Base-by-base conservation (phyloP, 495 filamentous ascomycete genomes). In the Aspergillus steynii region DNA sequence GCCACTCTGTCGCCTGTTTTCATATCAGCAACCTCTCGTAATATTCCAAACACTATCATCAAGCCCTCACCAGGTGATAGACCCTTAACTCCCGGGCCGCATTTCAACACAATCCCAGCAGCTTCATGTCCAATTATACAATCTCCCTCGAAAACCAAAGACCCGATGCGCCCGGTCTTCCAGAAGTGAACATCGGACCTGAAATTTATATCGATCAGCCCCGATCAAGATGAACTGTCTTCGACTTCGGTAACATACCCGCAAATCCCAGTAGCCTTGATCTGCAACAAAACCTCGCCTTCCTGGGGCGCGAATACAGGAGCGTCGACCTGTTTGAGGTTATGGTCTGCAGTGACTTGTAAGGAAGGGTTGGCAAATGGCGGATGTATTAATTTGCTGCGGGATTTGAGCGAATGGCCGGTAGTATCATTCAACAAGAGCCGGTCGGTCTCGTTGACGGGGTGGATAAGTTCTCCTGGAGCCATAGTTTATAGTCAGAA, bases 121-220 rank as follows among this genome's bases (percentile, higher is more conserved):
- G 88, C 86, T 74, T 93, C 90, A 67, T 93, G 90, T 20, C 90
- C 90, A n/a, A 92, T 84, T n/a, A 84, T 87, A 29, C 91, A 76
- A n/a, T 90, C 89, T 45, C 82, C 80, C 52, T 82, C 83, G 59
- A 88, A 85, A 37, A 88, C 82, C 58, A 92, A 81, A 58, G 87
- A 84, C 27, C 90, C 90, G 63, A 91, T 92, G 65, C 88, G 86
- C 59, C 88, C 90, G 56, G 90, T 86, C 62, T 89, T 89, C 80
- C 89, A 27, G 46, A 58, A 93, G 61, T 88, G 87, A 34, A 92
- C 79, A 71, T 93, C 90, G 0, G 88, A 91, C 27, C 31, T 34
- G 31, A 34, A 9, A 7, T 4, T 7, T 9, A 34, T 7, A 34
- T 34, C 31, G 5, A 34, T 34, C 9, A 34, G 31, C 31, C 9